Percentiles rank a stretch among this genome's conserved stretches.
phyloP scores from a whole-genome alignment of 495 filamentous ascomycete genomes.

The Glonium stellatum region DNA sequence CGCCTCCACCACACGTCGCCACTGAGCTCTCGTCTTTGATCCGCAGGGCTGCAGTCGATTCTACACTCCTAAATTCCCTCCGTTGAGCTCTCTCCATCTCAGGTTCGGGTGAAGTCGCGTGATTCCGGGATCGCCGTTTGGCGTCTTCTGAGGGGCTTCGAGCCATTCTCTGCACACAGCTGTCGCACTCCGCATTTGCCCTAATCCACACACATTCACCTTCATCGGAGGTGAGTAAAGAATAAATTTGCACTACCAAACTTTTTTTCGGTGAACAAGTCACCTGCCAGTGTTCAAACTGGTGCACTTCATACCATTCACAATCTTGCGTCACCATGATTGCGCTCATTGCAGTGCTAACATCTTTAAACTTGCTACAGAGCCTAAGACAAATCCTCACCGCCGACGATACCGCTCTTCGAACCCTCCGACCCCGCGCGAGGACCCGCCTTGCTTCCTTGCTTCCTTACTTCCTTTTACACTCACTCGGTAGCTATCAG shows the following conservation, averaged over 20 bases:
- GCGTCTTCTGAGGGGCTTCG: slow-evolving; percentile 26
- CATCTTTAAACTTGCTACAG: background rate
- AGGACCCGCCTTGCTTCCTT: slow-evolving; percentile 16
- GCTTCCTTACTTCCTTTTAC: too few species aligned
- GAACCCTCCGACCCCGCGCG: slow-evolving; percentile 15
- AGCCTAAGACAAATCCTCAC: slow-evolving; percentile 8
- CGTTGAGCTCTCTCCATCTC: slow-evolving; percentile 16
- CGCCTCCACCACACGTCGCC: slow-evolving; percentile 11
- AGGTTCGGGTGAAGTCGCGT: slow-evolving; percentile 17
- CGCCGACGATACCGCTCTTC: slow-evolving; percentile 2
- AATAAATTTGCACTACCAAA: background rate
- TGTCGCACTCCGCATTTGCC: slow-evolving; percentile 10
- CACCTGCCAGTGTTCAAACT: background rate
- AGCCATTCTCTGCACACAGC: slow-evolving; percentile 23
- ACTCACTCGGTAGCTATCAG: slow-evolving; percentile 12
- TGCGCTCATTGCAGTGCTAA: slow-evolving; percentile 2
- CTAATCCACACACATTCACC: background rate
- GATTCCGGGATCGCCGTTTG: slow-evolving; percentile 22
- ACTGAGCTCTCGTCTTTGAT: slow-evolving; percentile 3
- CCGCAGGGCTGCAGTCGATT: slow-evolving; percentile 11
- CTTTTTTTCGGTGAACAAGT: background rate
- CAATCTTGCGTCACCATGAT: background rate
- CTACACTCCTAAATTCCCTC: slow-evolving; percentile 4
- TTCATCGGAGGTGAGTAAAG: slow-evolving; percentile 13
- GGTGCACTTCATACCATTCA: background rate